Evolutionary conservation across 2,329 filamentous ascomycete genomes (phyloP).

Genomic region (Diaporthe velutina): DNA sequence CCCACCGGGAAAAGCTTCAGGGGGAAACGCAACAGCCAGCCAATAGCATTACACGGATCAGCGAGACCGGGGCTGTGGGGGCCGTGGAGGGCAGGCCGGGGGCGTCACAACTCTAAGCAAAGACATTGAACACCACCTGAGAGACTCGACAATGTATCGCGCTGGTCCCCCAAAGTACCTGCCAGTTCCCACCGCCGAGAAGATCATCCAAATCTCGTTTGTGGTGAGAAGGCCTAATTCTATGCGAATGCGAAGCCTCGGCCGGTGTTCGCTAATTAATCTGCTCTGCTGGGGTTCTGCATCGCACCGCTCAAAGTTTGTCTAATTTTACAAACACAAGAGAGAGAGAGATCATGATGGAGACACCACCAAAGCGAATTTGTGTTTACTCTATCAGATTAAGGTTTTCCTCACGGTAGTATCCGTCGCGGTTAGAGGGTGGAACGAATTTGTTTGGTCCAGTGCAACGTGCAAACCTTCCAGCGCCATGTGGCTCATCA

Average conservation of each 20-base stretch:
- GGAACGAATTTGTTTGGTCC: not conserved
- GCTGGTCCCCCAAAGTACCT: conserved; percentile 24
- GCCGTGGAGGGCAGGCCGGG: not conserved
- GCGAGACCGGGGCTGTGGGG: not conserved
- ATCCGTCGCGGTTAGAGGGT: conserved; percentile 20
- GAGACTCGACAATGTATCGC: conserved; percentile 3
- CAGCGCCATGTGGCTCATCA: not conserved
- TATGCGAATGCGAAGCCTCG: not conserved
- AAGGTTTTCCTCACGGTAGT: conserved; percentile 13
- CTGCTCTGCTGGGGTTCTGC: not conserved
- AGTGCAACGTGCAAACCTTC: not conserved
- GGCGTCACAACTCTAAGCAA: not conserved
- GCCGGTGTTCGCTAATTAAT: not conserved
- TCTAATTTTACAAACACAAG: conserved; percentile 28
- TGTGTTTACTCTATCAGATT: not conserved
- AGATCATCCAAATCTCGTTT: not conserved
- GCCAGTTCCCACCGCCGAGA: not conserved
- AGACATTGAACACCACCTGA: not conserved
- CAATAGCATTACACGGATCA: conserved; percentile 32
- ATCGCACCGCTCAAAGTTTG: conserved; percentile 8
- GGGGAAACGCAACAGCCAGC: conserved; percentile 9
- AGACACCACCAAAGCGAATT: not conserved
- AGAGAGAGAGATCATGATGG: conserved; percentile 22
- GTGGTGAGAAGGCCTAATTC: not conserved
- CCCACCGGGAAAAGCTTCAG: conserved; percentile 26